Conservation (phyloP, 2,329 filamentous ascomycete species). For the Trichoderma breve region DNA sequence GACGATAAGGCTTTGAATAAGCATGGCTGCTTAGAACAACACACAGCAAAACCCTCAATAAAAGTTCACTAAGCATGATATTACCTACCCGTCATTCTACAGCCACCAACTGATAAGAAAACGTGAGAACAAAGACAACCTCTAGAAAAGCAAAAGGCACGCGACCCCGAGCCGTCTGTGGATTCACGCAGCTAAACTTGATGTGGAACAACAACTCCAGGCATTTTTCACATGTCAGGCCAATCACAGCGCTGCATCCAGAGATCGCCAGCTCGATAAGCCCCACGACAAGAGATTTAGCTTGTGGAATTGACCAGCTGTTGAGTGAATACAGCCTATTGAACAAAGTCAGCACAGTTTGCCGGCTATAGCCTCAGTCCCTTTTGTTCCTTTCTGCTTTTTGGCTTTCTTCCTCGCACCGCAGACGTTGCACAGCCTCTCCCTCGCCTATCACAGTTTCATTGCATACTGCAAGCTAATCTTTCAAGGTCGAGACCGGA, state of each 20-base stretch:
- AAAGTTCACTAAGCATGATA: not conserved
- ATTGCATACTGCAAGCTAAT: not conserved
- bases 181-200: not conserved
- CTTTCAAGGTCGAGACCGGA: not conserved
- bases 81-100: not conserved
- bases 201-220: constrained; percentile 6
- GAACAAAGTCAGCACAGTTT: not conserved
- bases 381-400: not conserved
- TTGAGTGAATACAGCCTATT: not conserved
- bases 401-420: not conserved
- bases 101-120: not conserved
- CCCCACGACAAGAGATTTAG: not conserved
- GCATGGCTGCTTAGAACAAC: not conserved
- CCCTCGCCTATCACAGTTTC: not conserved
- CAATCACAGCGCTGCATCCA: not conserved
- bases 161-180: constrained; percentile 6
- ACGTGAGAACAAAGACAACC: not conserved
- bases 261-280: not conserved
- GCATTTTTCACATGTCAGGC: not conserved
- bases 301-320: not conserved
- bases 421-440: not conserved
- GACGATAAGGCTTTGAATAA: not conserved
- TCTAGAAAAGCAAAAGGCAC: constrained; percentile 1
- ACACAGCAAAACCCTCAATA: not conserved
- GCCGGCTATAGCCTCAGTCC: not conserved